Evolutionary conservation across 2,329 filamentous ascomycete species (phyloP), one percentile per base, ranked within the genome.

Genomic region (Stagonosporopsis rhizophila): DNA sequence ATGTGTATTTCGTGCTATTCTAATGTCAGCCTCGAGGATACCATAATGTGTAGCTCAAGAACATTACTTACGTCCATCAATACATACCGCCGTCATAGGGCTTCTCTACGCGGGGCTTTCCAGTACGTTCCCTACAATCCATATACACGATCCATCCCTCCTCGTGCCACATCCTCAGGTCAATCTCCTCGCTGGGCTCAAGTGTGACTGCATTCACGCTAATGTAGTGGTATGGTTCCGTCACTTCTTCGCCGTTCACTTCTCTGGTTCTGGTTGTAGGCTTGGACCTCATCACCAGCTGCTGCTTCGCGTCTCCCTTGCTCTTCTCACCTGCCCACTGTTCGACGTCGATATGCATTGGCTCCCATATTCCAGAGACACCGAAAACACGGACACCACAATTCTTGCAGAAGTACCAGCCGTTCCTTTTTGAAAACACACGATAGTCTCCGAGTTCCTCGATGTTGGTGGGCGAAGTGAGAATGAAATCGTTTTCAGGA

Each of bases 371-470:
- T 1, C 62, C 71, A 7, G 52, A 61, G 14, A 80, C 69, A 5
- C 70, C 76, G 63, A 84, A 80, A 50, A 78, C 78, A 3, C 79
- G 66, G 12, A 79, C 76, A 0, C 78, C 81, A 56, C 82, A 83
- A 0, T 56, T 77, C 46, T 73, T 77, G 67, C 81, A 83, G 58
- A 81, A 83, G 55, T 79, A 77, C 70, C 77, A 83, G 49, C 77
- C 75, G 6, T 71, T 62, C 4, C 50, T 56, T 42, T 70, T 66
- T 2, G 64, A 50, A 50, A 67, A 65, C 52, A 73, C 75, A 5
- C 65, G 69, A 53, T 83, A 83, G 51, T 78, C 75, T 17, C 75
- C 76, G 2, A 83, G 64, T 11, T 76, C 76, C 0, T 61, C 49
- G 19, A 77, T 55, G 8, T 52, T 58, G 15, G 65, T 28, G 0